A percentile compares a stretch with the other conserved stretches of the same genome.
These are phyloP conservation scores for Telopea speciosissima DNA, from an alignment of 177 flowering plant species.

Conservation along the genomic window DNA sequence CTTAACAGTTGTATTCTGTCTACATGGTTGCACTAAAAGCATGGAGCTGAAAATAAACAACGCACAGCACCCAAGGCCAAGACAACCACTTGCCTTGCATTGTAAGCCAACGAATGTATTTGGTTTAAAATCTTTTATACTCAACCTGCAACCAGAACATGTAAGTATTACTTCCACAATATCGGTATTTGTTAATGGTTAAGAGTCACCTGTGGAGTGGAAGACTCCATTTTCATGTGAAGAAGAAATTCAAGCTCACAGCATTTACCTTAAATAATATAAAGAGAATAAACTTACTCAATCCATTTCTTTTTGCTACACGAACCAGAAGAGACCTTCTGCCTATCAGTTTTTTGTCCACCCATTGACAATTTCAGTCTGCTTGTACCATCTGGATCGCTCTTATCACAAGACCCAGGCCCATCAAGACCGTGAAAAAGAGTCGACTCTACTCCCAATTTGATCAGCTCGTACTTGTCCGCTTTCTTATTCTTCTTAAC, in stretches of 20 bases:
- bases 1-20: not conserved
- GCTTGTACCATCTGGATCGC: constrained; percentile 12
- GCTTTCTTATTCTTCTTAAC: constrained; percentile 23
- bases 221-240: too few relatives aligned
- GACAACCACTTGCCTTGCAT: constrained; percentile 64
- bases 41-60: not conserved
- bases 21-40: not conserved
- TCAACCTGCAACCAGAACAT: constrained; percentile 42
- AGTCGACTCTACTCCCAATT: constrained; percentile 35
- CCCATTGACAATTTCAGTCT: constrained; percentile 19
- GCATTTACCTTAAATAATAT: not conserved
- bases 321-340: constrained; percentile 19
- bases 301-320: constrained; percentile 52
- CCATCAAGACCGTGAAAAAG: constrained; percentile 13
- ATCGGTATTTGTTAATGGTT: not conserved
- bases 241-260: not conserved
- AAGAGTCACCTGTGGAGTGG: too few relatives aligned
- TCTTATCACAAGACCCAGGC: constrained; percentile 15
- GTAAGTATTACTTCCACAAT: not conserved
- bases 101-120: constrained; percentile 44
- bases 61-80: not conserved
- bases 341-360: constrained; percentile 6
- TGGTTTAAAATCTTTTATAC: constrained; percentile 52
- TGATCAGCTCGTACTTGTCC: constrained; percentile 28
- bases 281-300: constrained; percentile 35